Percentiles rank a stretch among this genome's conserved stretches.
Conservation (phyloP, 352 stramenopile genomes). For the Globisporangium iwayamae region DNA sequence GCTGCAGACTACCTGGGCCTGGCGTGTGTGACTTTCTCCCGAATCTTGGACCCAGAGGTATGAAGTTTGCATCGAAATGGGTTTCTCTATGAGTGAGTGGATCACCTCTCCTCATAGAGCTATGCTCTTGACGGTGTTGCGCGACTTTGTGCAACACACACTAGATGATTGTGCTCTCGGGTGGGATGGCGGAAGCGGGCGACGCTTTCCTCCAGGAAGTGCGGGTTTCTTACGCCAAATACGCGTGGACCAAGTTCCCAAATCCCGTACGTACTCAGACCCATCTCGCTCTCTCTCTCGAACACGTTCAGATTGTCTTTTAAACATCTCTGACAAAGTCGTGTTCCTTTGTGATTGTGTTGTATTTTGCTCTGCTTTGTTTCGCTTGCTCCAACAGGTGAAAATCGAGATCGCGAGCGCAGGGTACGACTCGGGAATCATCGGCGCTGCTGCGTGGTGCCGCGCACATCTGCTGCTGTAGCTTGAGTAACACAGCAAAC, state of each 20-base stretch:
- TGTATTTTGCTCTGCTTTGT: neutral
- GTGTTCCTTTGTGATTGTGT: neutral
- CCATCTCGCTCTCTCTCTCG: neutral
- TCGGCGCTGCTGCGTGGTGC: slow-evolving; percentile 61
- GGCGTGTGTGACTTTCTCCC: slow-evolving; percentile 76
- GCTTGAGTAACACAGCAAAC: neutral
- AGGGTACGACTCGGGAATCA: slow-evolving; percentile 83
- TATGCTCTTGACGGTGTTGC: neutral
- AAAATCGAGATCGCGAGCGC: slow-evolving; percentile 74
- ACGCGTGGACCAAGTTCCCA: slow-evolving; percentile 68
- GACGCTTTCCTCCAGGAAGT: slow-evolving; percentile 71
- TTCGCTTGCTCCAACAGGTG: slow-evolving; percentile 27
- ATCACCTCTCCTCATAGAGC: no score
- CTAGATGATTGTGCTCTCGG: slow-evolving; percentile 79
- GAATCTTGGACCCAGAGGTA: slow-evolving; percentile 75
- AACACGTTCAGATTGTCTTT: neutral
- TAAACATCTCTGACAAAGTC: no score
- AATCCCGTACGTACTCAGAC: slow-evolving; percentile 47
- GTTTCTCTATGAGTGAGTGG: neutral
- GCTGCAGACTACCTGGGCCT: slow-evolving; percentile 80
- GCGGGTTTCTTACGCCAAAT: slow-evolving; percentile 50
- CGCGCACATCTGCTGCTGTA: slow-evolving; percentile 3
- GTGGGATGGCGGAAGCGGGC: slow-evolving; percentile 69
- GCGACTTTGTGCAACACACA: neutral
- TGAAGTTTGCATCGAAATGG: neutral